phyloP scores from a whole-genome alignment of 768 basidiomycete species.

The Sarcodon aspratus region DNA sequence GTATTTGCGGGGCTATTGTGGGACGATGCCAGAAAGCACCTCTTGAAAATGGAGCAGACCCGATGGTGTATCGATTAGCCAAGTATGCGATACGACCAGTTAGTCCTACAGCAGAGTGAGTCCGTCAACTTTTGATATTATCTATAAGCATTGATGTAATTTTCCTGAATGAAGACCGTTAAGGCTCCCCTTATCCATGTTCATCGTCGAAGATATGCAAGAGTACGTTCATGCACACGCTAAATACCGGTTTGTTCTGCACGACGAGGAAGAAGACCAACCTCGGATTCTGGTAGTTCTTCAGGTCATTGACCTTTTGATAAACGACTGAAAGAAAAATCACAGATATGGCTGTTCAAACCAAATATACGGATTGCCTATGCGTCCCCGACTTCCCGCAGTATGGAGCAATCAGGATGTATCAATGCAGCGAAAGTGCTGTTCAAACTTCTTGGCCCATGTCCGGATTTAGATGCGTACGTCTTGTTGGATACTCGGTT shows the following conservation, averaged over 20 bases:
- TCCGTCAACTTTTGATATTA: slow-evolving; percentile 9
- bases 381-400: slow-evolving; percentile 37
- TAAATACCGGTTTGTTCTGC: slow-evolving; percentile 81
- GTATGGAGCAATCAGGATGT: slow-evolving; percentile 50
- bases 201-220: slow-evolving; percentile 83
- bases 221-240: slow-evolving; percentile 90
- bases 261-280: slow-evolving; percentile 78
- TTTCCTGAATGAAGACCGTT: slow-evolving; percentile 19
- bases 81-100: slow-evolving; percentile 79
- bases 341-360: slow-evolving; percentile 91
- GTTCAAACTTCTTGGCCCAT: slow-evolving; percentile 66
- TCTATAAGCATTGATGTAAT: slow-evolving; percentile 1
- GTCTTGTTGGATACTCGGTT: slow-evolving; percentile 1
- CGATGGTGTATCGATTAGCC: slow-evolving; percentile 54
- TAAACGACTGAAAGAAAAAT: neutral
- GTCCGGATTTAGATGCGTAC: slow-evolving; percentile 27
- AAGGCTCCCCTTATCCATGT: slow-evolving; percentile 66
- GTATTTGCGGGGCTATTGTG: slow-evolving; percentile 74
- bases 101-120: slow-evolving; percentile 50
- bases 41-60: slow-evolving; percentile 15
- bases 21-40: slow-evolving; percentile 56
- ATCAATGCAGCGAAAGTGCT: slow-evolving; percentile 74
- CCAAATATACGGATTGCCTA: slow-evolving; percentile 77
- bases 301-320: neutral
- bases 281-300: slow-evolving; percentile 65